Percentiles rank a stretch among this genome's conserved stretches.
Conservation (phyloP, 2,329 filamentous ascomycete genomes). For the Zasmidium cellare region DNA sequence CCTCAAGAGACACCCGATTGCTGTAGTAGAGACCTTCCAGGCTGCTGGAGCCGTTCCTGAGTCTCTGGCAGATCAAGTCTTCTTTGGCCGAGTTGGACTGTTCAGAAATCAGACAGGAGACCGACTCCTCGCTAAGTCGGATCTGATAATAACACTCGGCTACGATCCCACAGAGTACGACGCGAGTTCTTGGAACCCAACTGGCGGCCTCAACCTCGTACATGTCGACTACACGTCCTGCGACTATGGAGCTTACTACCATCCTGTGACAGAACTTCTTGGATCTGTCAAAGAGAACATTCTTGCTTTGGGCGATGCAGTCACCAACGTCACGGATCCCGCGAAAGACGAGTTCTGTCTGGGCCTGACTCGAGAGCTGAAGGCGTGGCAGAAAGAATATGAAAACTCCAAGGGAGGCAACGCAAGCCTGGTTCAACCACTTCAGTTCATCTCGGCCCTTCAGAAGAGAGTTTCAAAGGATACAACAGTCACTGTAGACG, state of each 20-base stretch:
- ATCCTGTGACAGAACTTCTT: conserved; percentile 44
- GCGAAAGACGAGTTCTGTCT: conserved; percentile 39
- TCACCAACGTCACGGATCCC: conserved; percentile 37
- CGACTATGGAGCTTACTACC: conserved; percentile 45
- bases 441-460: conserved; percentile 48
- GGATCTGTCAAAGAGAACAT: conserved; percentile 46
- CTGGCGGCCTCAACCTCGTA: conserved; percentile 40
- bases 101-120: conserved; percentile 54
- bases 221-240: conserved; percentile 46
- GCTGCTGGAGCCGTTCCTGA: conserved; percentile 49
- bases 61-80: conserved; percentile 44
- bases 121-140: conserved; percentile 44
- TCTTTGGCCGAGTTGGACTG: conserved; percentile 50
- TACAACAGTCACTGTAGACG: conserved; percentile 48
- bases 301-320: conserved; percentile 35
- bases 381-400: conserved; percentile 35
- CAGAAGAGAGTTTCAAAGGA: conserved; percentile 42
- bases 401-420: conserved; percentile 21
- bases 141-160: conserved; percentile 48
- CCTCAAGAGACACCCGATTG: conserved; percentile 43
- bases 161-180: conserved; percentile 53
- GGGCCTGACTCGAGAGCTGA: conserved; percentile 38
- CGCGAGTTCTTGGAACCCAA: conserved; percentile 46
- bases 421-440: conserved; percentile 43
- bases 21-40: conserved; percentile 54